These are phyloP conservation scores for Stagonosporopsis rhizophila DNA, from an alignment of 2,329 filamentous ascomycete genomes.

Conservation along the genomic window DNA sequence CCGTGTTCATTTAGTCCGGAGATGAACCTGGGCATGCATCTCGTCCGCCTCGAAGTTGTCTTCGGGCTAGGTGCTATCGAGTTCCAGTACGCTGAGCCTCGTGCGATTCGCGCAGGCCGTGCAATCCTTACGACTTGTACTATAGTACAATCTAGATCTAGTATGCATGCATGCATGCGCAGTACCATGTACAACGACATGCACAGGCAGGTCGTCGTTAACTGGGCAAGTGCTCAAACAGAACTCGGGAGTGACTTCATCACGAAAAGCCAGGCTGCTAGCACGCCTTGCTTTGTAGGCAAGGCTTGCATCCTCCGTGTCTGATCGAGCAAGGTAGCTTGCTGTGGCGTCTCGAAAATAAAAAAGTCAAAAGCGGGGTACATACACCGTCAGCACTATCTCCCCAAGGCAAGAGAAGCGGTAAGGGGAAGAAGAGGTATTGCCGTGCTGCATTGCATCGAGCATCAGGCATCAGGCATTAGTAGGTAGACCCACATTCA, in stretches of 20 bases:
- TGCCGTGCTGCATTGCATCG: slow-evolving; percentile 11
- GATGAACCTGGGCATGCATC: slow-evolving; percentile 9
- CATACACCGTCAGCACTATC: slow-evolving; percentile 3
- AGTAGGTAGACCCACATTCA: background rate
- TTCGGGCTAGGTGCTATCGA: background rate
- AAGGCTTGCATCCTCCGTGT: slow-evolving; percentile 4
- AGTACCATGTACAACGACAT: background rate
- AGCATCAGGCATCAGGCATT: slow-evolving; percentile 5
- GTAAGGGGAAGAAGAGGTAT: background rate
- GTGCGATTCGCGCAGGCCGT: slow-evolving; percentile 10
- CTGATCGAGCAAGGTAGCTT: slow-evolving; percentile 3
- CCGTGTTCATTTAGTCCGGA: background rate
- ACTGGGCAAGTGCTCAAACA: background rate
- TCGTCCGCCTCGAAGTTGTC: background rate
- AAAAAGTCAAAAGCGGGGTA: slow-evolving; percentile 16
- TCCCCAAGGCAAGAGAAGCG: background rate
- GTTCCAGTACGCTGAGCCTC: background rate
- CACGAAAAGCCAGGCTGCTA: background rate
- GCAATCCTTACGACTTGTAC: background rate
- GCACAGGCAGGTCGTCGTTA: background rate
- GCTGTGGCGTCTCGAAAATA: background rate
- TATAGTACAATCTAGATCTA: background rate
- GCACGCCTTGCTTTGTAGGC: slow-evolving; percentile 5
- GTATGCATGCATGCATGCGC: slow-evolving; percentile 2
- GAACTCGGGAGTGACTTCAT: background rate